Percentiles rank a stretch among this genome's conserved stretches.
Conservation (phyloP, 2,329 filamentous ascomycete genomes). For the Tetracladium maxilliforme region DNA sequence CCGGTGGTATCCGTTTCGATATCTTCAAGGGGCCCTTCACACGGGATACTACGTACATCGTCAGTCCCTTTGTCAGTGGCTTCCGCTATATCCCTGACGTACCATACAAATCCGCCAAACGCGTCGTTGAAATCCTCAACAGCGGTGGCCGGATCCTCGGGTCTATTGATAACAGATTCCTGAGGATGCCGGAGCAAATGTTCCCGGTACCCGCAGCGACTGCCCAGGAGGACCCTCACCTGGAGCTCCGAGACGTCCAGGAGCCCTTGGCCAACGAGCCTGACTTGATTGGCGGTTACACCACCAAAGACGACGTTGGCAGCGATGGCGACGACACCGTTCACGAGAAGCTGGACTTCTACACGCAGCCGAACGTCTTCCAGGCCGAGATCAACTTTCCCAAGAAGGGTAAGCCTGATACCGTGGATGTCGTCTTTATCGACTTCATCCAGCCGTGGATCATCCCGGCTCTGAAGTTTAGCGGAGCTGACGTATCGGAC, state of each 20-base stretch:
- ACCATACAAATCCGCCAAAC: constrained; percentile 59
- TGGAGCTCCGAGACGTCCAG: no score
- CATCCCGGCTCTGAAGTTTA: constrained; percentile 53
- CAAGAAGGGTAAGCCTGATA: constrained; percentile 38
- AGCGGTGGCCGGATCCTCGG: constrained; percentile 29
- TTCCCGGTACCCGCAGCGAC: no score
- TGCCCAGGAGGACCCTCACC: no score
- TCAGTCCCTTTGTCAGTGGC: constrained; percentile 76
- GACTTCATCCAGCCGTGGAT: constrained; percentile 84
- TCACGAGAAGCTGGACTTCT: constrained; percentile 61
- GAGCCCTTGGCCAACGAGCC: constrained; percentile 15
- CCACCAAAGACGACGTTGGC: constrained; percentile 73
- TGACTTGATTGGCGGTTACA: constrained; percentile 57
- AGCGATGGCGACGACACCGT: constrained; percentile 81
- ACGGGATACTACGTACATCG: constrained; percentile 67
- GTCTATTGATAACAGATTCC: constrained; percentile 1
- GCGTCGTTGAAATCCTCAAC: constrained; percentile 49
- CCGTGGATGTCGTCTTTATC: constrained; percentile 78
- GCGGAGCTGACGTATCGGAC: constrained; percentile 32
- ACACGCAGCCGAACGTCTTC: constrained; percentile 71
- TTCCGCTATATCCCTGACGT: constrained; percentile 70
- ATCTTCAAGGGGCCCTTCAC: constrained; percentile 90
- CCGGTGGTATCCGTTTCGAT: constrained; percentile 85
- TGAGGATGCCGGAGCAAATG: no score
- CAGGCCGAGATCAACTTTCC: constrained; percentile 54